Base-by-base conservation (phyloP, 1,284 basidiomycete genomes). In the Cutaneotrichosporon sp. region DNA sequence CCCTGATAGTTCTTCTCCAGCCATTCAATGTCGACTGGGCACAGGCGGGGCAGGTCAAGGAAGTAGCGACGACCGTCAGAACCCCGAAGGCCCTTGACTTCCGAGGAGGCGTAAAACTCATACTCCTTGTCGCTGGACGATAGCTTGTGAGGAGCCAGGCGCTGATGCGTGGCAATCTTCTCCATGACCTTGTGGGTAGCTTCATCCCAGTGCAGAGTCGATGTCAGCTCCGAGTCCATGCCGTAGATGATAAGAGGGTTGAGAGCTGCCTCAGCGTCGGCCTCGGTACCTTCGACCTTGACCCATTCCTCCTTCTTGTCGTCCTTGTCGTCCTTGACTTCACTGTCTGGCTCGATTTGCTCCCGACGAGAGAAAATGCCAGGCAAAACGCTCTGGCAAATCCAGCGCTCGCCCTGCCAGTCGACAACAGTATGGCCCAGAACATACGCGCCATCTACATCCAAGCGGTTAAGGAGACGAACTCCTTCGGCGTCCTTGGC, bases 391-490 rank as follows among this genome's bases (percentile, higher is more conserved):
- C 74, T 77, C 70, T 82, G 81, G 51, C 77, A 80, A 48, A 82
- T 77, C 80, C 80, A 82, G 61, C 81, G 75, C 65, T 80, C 77
- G 37, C 81, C 81, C 55, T 75, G 75, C 77, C 77, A 81, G 66
- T 82, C 81, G 47, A 82, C 74, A 26, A 82, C 76, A 26, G 79
- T 79, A 54, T 80, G 76, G 35, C 90, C 90, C 33, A 93, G 78
- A 42, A 85, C 81, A 72, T 87, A 90, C 55, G 82, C 82, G 21
- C 90, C 90, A 64, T 92, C 88, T 45, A 91, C 63, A 57, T 81
- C 80, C 53, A 80, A 71, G 55, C 77, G 77, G 70, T 80, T 79
- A 57, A 81, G 73, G 23, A 77, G 59, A 52, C 74, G 73, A 64
- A 81, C 77, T 47, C 80, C 80, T 44, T 72, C 70, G n/a, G 79